Base-by-base conservation (phyloP, 2,329 filamentous ascomycete genomes). In the Trichoderma cornu-damae region DNA sequence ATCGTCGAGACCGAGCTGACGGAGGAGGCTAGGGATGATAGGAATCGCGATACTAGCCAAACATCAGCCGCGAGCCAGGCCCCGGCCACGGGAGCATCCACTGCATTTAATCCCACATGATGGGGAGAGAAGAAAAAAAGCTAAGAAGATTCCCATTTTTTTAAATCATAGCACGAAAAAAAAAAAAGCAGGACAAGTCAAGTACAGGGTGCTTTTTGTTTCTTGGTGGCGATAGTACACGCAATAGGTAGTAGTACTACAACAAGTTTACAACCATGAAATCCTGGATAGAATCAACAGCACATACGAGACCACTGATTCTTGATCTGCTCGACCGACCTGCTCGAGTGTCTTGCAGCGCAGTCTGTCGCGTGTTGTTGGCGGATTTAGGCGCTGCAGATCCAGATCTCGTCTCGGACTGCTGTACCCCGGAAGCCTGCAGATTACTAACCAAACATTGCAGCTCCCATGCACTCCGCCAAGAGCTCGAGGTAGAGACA, bases 1-100 rank as follows among this genome's bases (percentile, higher is more conserved):
- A 88, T 90, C 26, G 82, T 82, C 60, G 80, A 83, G 40, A 81
- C 75, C 64, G 79, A 82, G 67, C 68, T 82, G 34, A 78, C 77
- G 60, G 72, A 71, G 2, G 80, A 83, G 66, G 80, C 77, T 2
- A 75, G 75, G 49, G 73, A 77, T 52, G 73, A 72, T 22, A 71
- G 70, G 40, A 60, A 63, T 2, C 62, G 57, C 8, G 66, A 68
- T 9, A 62, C 63, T 22, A 66, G 64, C 38, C 66, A 68, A n/a
- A 28, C 40, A 11, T 40, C 43, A 8, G 51, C 57, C 14, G 42
- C 42, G 30, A 24, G 35, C 30, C 37, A 42, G n/a, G 40, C 57
- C 6, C 52, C 46, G 11, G 54, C 53, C 26, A 52, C 46, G n/a
- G 53, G 40, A 49, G 32, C 44, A 24, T 49, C 57, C 26, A 53